Evolutionary conservation across 75 land plant species (phyloP), one percentile per base, ranked within the genome.

Genomic region (Adiantum capillusveneris): DNA sequence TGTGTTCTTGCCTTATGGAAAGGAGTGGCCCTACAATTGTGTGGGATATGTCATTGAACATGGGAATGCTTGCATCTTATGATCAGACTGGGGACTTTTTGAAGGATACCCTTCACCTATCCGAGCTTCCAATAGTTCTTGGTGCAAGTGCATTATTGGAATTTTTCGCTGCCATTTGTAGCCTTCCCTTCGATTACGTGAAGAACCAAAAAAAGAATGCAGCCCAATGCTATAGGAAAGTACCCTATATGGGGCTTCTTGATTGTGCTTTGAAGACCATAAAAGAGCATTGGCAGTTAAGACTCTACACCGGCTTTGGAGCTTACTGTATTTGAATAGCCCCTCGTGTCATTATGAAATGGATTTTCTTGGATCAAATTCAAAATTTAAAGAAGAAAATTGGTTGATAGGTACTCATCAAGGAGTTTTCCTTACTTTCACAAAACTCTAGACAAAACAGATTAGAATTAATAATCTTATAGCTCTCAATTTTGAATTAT

Each of bases 21-120:
- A 77, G 98, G 98, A 44, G 98, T n/a, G 98, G 98, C 12, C 90
- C 95, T 30, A 93, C 95, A 44, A 79, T 88, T 27, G 85, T 81
- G 2, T 79, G 94, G 53, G 97, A 89, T 1, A 92, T 93, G 98
- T 87, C 87, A 0, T 53, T 93, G 54, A 88, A 93, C 79, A 88
- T 88, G 97, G 95, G 98, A 44, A 93, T 93, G 98, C 87, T 93
- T 66, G 97, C 97, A 25, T 88, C 94, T 26, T 93, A 93, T 71
- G 98, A 93, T 72, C 95, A 88, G 57, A 72, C 73, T 74, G 81
- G 76, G 18, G 90, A 88, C 57, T 78, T 85, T 41, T 83, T 78
- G 75, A 88, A 59, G 73, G 97, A 83, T 60, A 51, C 62, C 2
- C 37, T 34, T 9, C 3, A 34, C 3, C 65, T 80, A 16, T 74